Evolutionary conservation across 768 basidiomycete genomes (phyloP).

Genomic region (Kwoniella dendrophila): DNA sequence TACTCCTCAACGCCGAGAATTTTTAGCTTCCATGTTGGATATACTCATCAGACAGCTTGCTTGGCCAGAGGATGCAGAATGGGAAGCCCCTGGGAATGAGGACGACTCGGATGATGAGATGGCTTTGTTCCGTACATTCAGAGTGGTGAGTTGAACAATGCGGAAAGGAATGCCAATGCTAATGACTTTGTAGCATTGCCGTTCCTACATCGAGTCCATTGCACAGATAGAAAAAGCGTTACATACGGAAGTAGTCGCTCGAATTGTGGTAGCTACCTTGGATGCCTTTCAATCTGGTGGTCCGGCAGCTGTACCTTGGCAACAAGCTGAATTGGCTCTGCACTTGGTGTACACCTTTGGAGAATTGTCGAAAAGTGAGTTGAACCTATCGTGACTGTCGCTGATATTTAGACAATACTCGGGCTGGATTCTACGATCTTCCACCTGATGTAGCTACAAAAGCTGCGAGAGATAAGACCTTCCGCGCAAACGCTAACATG

Average conservation of each 20-base stretch:
- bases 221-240: slow-evolving; percentile 81
- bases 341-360: slow-evolving; percentile 93
- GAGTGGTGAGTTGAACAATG: slow-evolving; percentile 65
- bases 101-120: slow-evolving; percentile 82
- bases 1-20: slow-evolving; percentile 66
- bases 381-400: not conserved
- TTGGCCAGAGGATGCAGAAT: slow-evolving; percentile 67
- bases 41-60: slow-evolving; percentile 85
- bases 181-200: slow-evolving; percentile 22
- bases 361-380: slow-evolving; percentile 78
- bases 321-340: slow-evolving; percentile 89
- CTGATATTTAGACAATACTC: slow-evolving; percentile 65
- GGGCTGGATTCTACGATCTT: slow-evolving; percentile 80
- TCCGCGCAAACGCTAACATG: slow-evolving; percentile 44
- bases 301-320: slow-evolving; percentile 75
- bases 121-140: slow-evolving; percentile 77
- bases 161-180: not conserved
- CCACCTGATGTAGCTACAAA: slow-evolving; percentile 65
- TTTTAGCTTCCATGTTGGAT: slow-evolving; percentile 74
- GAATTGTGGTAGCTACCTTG: slow-evolving; percentile 73
- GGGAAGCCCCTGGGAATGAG: slow-evolving; percentile 62
- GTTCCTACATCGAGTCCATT: slow-evolving; percentile 70
- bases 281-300: slow-evolving; percentile 64
- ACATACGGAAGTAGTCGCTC: slow-evolving; percentile 74
- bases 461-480: slow-evolving; percentile 50